These are phyloP conservation scores for Gloeopeniophorella convolvens DNA, from an alignment of 768 basidiomycete genomes.

Conservation along the genomic window DNA sequence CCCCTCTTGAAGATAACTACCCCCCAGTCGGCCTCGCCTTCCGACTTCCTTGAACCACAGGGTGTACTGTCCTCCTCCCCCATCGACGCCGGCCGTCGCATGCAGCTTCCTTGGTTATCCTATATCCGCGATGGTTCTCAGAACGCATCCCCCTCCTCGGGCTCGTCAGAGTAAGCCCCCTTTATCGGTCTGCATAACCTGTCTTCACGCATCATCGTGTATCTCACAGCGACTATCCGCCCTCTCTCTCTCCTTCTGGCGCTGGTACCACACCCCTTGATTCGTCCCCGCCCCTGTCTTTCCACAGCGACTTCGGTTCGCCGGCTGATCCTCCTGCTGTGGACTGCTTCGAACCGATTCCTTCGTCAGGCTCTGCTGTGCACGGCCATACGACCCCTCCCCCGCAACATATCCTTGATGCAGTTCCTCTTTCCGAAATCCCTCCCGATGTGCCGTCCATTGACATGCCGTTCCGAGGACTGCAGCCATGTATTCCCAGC, in stretches of 20 bases:
- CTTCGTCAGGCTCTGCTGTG: too few relatives aligned
- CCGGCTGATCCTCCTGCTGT: too few relatives aligned
- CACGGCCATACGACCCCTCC: too few relatives aligned
- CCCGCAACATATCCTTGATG: too few relatives aligned
- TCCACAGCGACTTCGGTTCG: too few relatives aligned
- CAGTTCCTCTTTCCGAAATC: too few relatives aligned
- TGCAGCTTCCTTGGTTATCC: neutral
- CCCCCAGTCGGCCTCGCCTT: neutral
- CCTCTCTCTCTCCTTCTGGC: constrained; percentile 3
- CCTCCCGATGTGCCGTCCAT: too few relatives aligned
- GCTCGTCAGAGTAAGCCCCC: neutral
- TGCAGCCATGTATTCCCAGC: too few relatives aligned
- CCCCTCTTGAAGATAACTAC: neutral
- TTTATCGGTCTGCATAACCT: neutral
- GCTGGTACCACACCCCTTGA: neutral
- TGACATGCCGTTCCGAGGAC: too few relatives aligned
- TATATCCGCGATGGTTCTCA: neutral
- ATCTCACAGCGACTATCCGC: neutral
- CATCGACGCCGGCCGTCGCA: neutral
- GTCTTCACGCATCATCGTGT: neutral
- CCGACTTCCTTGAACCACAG: neutral
- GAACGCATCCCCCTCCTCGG: neutral
- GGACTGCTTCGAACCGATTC: too few relatives aligned
- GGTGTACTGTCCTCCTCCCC: neutral
- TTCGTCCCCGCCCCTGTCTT: neutral